Evolutionary conservation across 208 protist genomes (phyloP).

Genomic region (Acanthamoeba healyi): DNA sequence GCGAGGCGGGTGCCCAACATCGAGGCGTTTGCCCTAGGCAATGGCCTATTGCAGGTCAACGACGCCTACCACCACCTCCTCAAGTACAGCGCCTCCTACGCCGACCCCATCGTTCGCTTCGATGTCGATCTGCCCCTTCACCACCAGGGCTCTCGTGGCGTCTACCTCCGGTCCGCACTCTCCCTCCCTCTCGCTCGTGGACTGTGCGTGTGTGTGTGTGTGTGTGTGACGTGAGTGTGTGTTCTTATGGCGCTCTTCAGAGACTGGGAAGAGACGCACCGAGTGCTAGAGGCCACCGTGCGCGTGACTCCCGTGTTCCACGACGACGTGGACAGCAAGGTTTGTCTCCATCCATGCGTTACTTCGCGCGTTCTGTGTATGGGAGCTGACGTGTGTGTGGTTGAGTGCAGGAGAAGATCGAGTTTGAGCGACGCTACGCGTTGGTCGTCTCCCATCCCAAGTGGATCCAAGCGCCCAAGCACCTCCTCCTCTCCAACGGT

Average conservation of each 20-base stretch:
- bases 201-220: not conserved
- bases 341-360: not conserved
- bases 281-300: conserved; percentile 54
- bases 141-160: conserved; percentile 21
- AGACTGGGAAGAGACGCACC: conserved; percentile 58
- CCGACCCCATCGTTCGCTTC: conserved; percentile 38
- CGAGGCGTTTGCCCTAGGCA: conserved; percentile 52
- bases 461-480: conserved; percentile 69
- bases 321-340: conserved; percentile 50
- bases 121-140: conserved; percentile 62
- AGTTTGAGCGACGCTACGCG: conserved; percentile 62
- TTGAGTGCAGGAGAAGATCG: not conserved
- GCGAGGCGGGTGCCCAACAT: not conserved
- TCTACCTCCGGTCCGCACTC: conserved; percentile 32
- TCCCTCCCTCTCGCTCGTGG: not conserved
- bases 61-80: conserved; percentile 58
- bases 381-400: not conserved
- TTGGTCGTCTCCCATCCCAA: conserved; percentile 9
- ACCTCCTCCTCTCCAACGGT: conserved; percentile 68
- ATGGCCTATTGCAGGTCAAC: conserved; percentile 76
- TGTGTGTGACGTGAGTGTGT: not conserved
- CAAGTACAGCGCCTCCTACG: conserved; percentile 63
- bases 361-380: not conserved
- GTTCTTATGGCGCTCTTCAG: not conserved
- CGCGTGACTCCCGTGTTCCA: conserved; percentile 67